Base-by-base conservation (phyloP, 495 filamentous ascomycete species). In the Talaromyces liani region DNA sequence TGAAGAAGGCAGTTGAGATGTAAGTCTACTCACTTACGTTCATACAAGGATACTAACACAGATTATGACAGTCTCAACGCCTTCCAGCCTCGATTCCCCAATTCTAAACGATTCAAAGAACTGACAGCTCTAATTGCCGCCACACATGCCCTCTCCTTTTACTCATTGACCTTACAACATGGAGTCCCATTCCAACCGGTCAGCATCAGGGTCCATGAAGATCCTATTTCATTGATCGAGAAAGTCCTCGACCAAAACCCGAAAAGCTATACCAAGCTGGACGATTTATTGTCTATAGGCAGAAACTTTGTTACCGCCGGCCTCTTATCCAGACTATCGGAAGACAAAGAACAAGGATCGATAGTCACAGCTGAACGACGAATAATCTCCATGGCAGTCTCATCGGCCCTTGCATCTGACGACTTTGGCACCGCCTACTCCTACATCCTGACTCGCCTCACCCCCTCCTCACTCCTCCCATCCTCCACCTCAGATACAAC, bases 351-450 rank as follows among this genome's bases (percentile, higher is more conserved):
- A 47, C 67, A 76, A 27, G 66, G 67, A 20, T 57, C 71, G n/a
- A 62, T 41, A 41, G 12, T 74, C 66, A 75, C 71, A 18, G 75
- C 76, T 7, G 85, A 90, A 69, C 82, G 84, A 31, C 85, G 92
- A 58, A 87, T 98, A 59, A 89, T 86, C 33, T 88, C 88, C 59
- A 91, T 96, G 85, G 93, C 93, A 67, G 88, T 98, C 51, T 88
- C 93, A 67, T 88, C 92, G 5, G 91, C 93, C 31, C 83, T 98
- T 1, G 77, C 80, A 5, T 91, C 93, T 71, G 85, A 94, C 68
- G 94, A 98, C 69, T 98, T 98, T 66, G 93, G 96, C 66, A 98
- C 95, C 1, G 95, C 95, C 24, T 98, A 98, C 75, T 96, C 92
- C 12, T 97, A 94, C 75, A 89, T 96, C 36, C 84, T 95, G 64